Base-by-base conservation (phyloP, 192 early-diverging fungal genomes). In the Coemansia sp. region DNA sequence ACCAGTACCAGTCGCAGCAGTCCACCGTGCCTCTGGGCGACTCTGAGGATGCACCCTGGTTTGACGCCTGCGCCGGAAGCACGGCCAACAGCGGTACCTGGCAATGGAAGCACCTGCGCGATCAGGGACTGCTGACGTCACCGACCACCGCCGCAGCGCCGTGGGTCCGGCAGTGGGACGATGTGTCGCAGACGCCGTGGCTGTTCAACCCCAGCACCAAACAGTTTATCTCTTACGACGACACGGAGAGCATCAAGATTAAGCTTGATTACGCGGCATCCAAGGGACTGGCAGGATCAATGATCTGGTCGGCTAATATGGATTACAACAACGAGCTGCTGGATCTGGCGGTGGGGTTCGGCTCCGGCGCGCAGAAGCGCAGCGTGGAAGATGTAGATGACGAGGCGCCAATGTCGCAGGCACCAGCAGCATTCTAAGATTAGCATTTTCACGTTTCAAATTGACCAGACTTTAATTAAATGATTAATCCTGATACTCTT, bases 151-250 rank as follows among this genome's bases (percentile, higher is more conserved):
- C 89, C 10, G 73, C 70, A 1, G 56, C 78, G 4, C 82, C 82
- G 1, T 93, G 89, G 89, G 58, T 85, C 0, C 80, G 86, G 19
- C 75, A 84, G 57, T 90, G 85, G 83, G 90, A 92, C 45, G 24
- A 70, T 3, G 74, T 70, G 8, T 85, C 84, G 1, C 68, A 84
- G 68, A 90, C 82, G 29, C 86, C 86, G 60, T 85, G 86, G 79
- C 50, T 79, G 43, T 85, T 85, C 65, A 85, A 87, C 39, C 64
- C 82, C 0, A 45, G 60, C 0, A 75, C 72, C 32, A 89, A 89
- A 43, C 72, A 72, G 11, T 93, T 85, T 63, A 86, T 93, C 32
- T 89, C 89, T 1, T 93, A 93, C 64, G 92, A 93, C 67, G 92
- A 93, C 60, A 73, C 83, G 15, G 50, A 75, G 24, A 90, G 89